Base-by-base conservation (phyloP, 2,329 filamentous ascomycete genomes). In the Talaromyces sp. region DNA sequence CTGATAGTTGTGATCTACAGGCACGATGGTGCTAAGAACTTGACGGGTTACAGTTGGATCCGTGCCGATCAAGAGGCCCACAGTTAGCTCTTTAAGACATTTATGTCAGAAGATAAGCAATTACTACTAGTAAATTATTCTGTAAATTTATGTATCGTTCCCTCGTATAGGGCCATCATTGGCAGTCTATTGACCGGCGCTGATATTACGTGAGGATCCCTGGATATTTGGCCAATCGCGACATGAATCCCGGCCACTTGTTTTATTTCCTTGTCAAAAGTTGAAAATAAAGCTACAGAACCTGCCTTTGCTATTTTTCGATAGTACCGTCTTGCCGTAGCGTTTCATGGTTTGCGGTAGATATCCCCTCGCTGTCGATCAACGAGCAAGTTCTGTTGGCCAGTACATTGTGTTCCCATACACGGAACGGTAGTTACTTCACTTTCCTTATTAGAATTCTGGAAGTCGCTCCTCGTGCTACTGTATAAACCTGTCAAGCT, bases 1-100 rank as follows among this genome's bases (percentile, higher is more conserved):
- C 50, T 54, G 31, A 54, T 31, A 37, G 52, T 39, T 48, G 58
- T 60, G 58, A 60, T 52, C 58, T 52, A 37, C 58, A 60, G 58
- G 58, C 44, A 60, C 58, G 44, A 60, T 52, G 58, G 58, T 50
- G 58, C 57, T 48, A 37, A 46, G 11, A 31, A n/a, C 9, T 28
- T n/a, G 33, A 52, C 46, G 44, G 37, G 25, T 52, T 50, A 52
- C 21, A 48, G 50, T 54, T 54, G 50, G 50, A 54, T 37, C 50
- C 21, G 9, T 21, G 50, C 31, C n/a, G 31, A 35, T 37, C n/a
- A 35, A 37, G 31, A 21, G 50, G 31, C 31, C 50, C 50, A 54
- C 50, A 21, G 48, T 33, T 28, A 9, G 11, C 16, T 54, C 31
- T 8, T 50, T 50, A n/a, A n/a, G 25, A 50, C 46, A 28, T 28